Percentiles rank a stretch among this genome's conserved stretches.
These are phyloP conservation scores for Silene vulgaris DNA, from an alignment of 179 eudicot genomes.

Conservation along the genomic window DNA sequence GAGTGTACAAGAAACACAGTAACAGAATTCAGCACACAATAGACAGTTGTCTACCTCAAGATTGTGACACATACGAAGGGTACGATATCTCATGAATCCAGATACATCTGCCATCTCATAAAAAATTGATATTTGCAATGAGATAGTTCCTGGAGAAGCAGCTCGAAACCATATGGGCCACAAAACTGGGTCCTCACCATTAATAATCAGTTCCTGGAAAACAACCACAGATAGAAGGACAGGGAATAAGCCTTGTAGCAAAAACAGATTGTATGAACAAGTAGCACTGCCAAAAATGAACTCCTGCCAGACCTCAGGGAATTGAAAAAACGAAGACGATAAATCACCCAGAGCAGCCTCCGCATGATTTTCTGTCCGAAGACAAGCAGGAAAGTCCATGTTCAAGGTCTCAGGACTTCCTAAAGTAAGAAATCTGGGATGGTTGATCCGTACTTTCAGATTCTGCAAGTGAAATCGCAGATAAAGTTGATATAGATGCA, in stretches of 20 bases:
- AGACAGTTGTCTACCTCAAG: slow-evolving; percentile 52
- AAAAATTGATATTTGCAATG: slow-evolving; percentile 59
- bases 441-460: slow-evolving; percentile 68
- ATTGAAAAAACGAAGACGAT: slow-evolving; percentile 40
- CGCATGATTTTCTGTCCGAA: slow-evolving; percentile 31
- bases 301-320: slow-evolving; percentile 61
- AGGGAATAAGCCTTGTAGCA: not conserved
- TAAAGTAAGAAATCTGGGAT: slow-evolving; percentile 70
- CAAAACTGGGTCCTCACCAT: slow-evolving; percentile 49
- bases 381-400: slow-evolving; percentile 64
- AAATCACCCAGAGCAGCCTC: slow-evolving; percentile 16
- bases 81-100: slow-evolving; percentile 62
- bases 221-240: slow-evolving; percentile 10
- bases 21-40: slow-evolving; percentile 10
- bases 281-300: not conserved
- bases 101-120: slow-evolving; percentile 75
- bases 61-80: slow-evolving; percentile 71
- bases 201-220: slow-evolving; percentile 50
- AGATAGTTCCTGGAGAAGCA: slow-evolving; percentile 65
- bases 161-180: slow-evolving; percentile 97
- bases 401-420: slow-evolving; percentile 53
- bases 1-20: slow-evolving; percentile 3
- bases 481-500: not conserved
- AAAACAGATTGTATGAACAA: slow-evolving; percentile 5
- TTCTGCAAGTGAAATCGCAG: slow-evolving; percentile 52